Evolutionary conservation across 805 yeast genomes (phyloP).

Genomic region (Tetrapisispora taiwanensis): DNA sequence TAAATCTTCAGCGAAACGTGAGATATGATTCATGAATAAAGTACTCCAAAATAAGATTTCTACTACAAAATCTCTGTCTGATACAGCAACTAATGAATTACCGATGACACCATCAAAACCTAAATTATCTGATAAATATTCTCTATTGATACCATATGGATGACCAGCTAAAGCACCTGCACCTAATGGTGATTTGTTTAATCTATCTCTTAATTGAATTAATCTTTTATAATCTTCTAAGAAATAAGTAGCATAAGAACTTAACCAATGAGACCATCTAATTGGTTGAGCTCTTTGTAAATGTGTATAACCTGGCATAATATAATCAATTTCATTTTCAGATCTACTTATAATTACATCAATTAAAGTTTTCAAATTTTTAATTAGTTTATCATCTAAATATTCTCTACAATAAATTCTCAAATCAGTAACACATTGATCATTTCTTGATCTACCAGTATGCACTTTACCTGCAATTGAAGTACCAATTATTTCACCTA

Average conservation of each 20-base stretch:
- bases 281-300: slow-evolving; percentile 99
- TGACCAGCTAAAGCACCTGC: slow-evolving; percentile 98
- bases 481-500: slow-evolving; percentile 92
- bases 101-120: slow-evolving; percentile 86
- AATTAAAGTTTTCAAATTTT: slow-evolving; percentile 52
- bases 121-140: slow-evolving; percentile 66
- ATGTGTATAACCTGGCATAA: slow-evolving; percentile 99
- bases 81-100: slow-evolving; percentile 91
- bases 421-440: slow-evolving; percentile 99
- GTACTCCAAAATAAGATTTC: slow-evolving; percentile 95
- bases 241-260: slow-evolving; percentile 89
- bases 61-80: slow-evolving; percentile 95
- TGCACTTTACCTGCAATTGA: slow-evolving; percentile 95
- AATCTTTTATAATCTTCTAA: slow-evolving; percentile 83
- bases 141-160: slow-evolving; percentile 97
- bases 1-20: slow-evolving; percentile 89
- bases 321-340: slow-evolving; percentile 71
- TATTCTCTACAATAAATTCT: slow-evolving; percentile 82
- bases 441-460: slow-evolving; percentile 98
- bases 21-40: slow-evolving; percentile 88
- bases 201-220: slow-evolving; percentile 66
- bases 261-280: slow-evolving; percentile 97
- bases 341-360: slow-evolving; percentile 65
- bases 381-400: slow-evolving; percentile 46
- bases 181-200: slow-evolving; percentile 87